phyloP scores from a whole-genome alignment of 345 rosid species.

The Gossypioides kirkii region DNA sequence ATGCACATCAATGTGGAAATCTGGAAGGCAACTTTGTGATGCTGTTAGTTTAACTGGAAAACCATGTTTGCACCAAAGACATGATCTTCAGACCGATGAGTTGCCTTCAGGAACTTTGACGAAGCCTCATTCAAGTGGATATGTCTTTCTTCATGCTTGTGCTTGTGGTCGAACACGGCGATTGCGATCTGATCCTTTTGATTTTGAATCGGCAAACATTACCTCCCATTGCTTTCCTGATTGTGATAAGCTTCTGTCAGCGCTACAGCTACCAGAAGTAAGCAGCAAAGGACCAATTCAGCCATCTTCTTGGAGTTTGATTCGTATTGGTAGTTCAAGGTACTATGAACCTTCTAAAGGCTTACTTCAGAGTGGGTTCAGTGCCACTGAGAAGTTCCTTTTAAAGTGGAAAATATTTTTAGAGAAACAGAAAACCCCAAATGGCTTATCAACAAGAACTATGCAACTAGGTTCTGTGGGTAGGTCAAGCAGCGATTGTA shows the following conservation, averaged over 20 bases:
- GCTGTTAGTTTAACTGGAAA: constrained; percentile 86
- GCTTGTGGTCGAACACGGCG: constrained; percentile 76
- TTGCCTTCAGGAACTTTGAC: constrained; percentile 21
- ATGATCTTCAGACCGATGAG: constrained; percentile 30
- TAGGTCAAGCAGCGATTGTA: constrained; percentile 21
- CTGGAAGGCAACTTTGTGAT: constrained; percentile 85
- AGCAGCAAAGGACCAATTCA: constrained; percentile 39
- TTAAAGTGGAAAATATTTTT: constrained; percentile 49
- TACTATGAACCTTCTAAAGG: constrained; percentile 76
- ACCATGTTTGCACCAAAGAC: constrained; percentile 75
- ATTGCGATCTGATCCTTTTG: constrained; percentile 62
- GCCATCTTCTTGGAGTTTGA: constrained; percentile 70
- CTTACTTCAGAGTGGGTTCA: constrained; percentile 76
- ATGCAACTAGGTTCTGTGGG: constrained; percentile 26
- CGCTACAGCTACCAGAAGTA: constrained; percentile 44
- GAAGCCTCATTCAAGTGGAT: constrained; percentile 70
- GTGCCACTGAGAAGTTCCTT: constrained; percentile 53
- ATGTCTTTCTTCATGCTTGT: constrained; percentile 79
- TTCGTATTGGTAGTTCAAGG: constrained; percentile 61
- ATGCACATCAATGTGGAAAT: constrained; percentile 68
- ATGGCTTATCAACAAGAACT: constrained; percentile 23
- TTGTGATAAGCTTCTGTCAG: constrained; percentile 65
- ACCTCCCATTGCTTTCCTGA: constrained; percentile 49
- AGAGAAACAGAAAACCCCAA: constrained; percentile 40
- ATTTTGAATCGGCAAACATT: constrained; percentile 66